Percentiles rank a stretch among this genome's conserved stretches.
phyloP scores from a whole-genome alignment of 2,329 filamentous ascomycete species.

The Fusarium siculi region DNA sequence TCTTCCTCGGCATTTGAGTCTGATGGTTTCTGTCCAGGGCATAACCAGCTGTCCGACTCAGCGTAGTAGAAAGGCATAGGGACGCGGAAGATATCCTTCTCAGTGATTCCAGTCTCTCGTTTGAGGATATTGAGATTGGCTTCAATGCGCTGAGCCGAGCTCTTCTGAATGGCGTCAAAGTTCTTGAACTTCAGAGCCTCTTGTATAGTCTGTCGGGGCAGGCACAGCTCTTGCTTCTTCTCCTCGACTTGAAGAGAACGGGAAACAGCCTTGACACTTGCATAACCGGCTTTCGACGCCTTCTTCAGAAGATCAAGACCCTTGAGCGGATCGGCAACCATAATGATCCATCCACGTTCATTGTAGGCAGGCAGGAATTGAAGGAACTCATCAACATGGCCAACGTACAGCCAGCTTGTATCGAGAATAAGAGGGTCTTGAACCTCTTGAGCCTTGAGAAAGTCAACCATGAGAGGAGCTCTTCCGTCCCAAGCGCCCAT shows the following conservation, averaged over 20 bases:
- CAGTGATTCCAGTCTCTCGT: constrained; percentile 38
- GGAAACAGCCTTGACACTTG: constrained; percentile 24
- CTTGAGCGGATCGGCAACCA: constrained; percentile 37
- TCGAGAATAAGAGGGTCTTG: constrained; percentile 51
- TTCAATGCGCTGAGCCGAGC: constrained; percentile 29
- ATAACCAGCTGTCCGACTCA: not conserved
- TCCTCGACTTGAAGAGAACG: not conserved
- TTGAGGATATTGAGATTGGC: constrained; percentile 39
- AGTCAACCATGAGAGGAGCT: constrained; percentile 39
- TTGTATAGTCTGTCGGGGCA: constrained; percentile 26
- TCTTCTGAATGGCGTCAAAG: constrained; percentile 22
- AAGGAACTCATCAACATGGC: constrained; percentile 46
- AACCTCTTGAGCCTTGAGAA: constrained; percentile 48
- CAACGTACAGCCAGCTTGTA: constrained; percentile 41
- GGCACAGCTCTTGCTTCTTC: not conserved
- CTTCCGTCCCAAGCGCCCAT: constrained; percentile 23
- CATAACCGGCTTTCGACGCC: constrained; percentile 25
- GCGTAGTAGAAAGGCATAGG: constrained; percentile 31
- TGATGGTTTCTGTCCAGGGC: not conserved
- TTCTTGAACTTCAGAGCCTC: constrained; percentile 20
- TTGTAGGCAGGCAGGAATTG: constrained; percentile 45
- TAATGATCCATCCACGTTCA: constrained; percentile 40
- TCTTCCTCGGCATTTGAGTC: not conserved
- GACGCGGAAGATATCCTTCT: constrained; percentile 39
- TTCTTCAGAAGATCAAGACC: constrained; percentile 38